phyloP scores from a whole-genome alignment of 345 rosid genomes.

The Xanthoceras sorbifolium region DNA sequence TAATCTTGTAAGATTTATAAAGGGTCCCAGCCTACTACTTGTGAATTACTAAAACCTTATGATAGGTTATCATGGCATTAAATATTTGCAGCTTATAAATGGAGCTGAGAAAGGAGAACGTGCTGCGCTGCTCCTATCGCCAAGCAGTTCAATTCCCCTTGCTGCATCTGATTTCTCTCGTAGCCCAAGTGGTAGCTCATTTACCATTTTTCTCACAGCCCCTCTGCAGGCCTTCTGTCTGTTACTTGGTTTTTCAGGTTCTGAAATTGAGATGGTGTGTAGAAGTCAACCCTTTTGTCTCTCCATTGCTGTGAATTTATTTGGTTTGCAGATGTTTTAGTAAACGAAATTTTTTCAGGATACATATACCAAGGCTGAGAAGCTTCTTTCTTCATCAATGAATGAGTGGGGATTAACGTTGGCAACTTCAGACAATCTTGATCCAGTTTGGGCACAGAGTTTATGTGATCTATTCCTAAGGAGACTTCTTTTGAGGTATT shows the following conservation, averaged over 20 bases:
- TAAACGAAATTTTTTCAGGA: constrained; percentile 46
- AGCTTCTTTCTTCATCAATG: constrained; percentile 63
- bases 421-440: constrained; percentile 68
- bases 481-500: constrained; percentile 85
- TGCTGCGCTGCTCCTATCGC: constrained; percentile 88
- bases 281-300: constrained; percentile 19
- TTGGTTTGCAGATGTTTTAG: constrained; percentile 17
- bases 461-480: constrained; percentile 85
- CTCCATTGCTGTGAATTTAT: constrained; percentile 17
- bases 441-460: constrained; percentile 90
- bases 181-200: constrained; percentile 69
- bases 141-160: constrained; percentile 55
- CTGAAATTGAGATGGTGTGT: constrained; percentile 78
- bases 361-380: constrained; percentile 61
- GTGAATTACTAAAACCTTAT: background rate
- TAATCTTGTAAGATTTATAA: constrained; percentile 1
- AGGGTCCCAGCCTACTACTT: background rate
- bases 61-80: constrained; percentile 9
- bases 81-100: constrained; percentile 52
- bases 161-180: constrained; percentile 58
- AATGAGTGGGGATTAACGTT: constrained; percentile 79
- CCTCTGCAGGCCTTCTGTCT: constrained; percentile 89
- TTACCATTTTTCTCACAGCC: constrained; percentile 83
- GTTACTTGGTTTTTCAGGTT: constrained; percentile 66
- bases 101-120: constrained; percentile 97